Percentiles rank a stretch among this genome's conserved stretches.
Evolutionary conservation across 2,329 filamentous ascomycete species (phyloP).

Genomic region (Aspergillus viridinutans): DNA sequence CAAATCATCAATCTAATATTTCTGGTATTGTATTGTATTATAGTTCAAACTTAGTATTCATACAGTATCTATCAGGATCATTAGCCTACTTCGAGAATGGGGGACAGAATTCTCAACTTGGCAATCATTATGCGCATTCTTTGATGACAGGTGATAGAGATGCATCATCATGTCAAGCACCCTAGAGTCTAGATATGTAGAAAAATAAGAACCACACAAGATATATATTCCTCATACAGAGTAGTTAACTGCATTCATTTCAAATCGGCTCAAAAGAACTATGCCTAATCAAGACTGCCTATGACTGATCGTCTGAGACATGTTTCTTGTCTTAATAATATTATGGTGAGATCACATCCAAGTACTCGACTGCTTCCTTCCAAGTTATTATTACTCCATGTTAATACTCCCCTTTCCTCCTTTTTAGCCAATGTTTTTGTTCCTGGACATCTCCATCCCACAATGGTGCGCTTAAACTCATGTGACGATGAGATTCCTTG

Average conservation of each 20-base stretch:
- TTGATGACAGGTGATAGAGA: not conserved
- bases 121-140: not conserved
- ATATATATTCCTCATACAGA: not conserved
- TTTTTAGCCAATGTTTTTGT: not conserved
- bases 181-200: not conserved
- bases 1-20: too few relatives aligned
- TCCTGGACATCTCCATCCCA: not conserved
- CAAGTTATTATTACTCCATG: not conserved
- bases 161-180: not conserved
- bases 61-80: not conserved
- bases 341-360: not conserved
- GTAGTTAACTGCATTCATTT: not conserved
- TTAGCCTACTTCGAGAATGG: too few relatives aligned
- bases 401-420: not conserved
- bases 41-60: not conserved
- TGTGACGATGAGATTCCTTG: not conserved
- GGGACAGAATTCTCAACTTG: too few relatives aligned
- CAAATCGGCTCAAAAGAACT: not conserved
- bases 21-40: too few relatives aligned
- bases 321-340: not conserved
- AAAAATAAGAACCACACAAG: not conserved
- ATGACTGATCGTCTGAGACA: not conserved
- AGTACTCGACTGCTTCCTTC: not conserved
- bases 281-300: not conserved
- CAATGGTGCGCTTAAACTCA: not conserved